Evolutionary conservation across 805 yeast species (phyloP).

Genomic region (Wickerhamiella lipophila): DNA sequence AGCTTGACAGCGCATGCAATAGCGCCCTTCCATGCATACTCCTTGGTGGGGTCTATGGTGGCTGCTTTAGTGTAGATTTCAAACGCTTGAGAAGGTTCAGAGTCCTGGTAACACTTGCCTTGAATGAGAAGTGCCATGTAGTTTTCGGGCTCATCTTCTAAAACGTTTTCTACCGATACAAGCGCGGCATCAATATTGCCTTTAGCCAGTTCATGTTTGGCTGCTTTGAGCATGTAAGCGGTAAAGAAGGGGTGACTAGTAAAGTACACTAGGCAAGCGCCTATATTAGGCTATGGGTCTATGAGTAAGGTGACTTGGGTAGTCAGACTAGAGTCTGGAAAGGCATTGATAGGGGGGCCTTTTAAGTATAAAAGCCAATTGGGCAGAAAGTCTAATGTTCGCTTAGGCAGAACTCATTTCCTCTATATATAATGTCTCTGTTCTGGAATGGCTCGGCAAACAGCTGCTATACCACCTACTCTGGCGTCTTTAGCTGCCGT

Average conservation of each 20-base stretch:
- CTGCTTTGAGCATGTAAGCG: constrained; percentile 17
- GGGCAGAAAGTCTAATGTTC: too few relatives aligned
- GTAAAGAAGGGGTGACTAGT: neutral
- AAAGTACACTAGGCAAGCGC: too few relatives aligned
- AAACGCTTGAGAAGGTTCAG: constrained; percentile 36
- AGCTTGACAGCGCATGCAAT: constrained; percentile 24
- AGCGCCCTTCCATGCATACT: constrained; percentile 75
- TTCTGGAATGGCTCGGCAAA: too few relatives aligned
- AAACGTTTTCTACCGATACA: constrained; percentile 41
- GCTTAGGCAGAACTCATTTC: too few relatives aligned
- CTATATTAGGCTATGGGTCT: too few relatives aligned
- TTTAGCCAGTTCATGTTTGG: constrained; percentile 26
- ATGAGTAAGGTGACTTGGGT: too few relatives aligned
- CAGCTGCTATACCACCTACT: too few relatives aligned
- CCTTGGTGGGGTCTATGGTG: constrained; percentile 33
- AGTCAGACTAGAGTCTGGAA: too few relatives aligned
- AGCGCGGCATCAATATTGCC: constrained; percentile 53
- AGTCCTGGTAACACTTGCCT: constrained; percentile 52
- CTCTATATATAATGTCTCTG: too few relatives aligned
- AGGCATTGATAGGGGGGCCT: too few relatives aligned
- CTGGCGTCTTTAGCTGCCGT: constrained; percentile 48
- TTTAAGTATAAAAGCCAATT: too few relatives aligned
- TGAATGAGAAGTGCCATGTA: constrained; percentile 45
- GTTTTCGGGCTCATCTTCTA: constrained; percentile 42
- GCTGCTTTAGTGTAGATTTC: constrained; percentile 35